Base-by-base conservation (phyloP, 2,329 filamentous ascomycete species). In the Basipetospora chlamydospora region DNA sequence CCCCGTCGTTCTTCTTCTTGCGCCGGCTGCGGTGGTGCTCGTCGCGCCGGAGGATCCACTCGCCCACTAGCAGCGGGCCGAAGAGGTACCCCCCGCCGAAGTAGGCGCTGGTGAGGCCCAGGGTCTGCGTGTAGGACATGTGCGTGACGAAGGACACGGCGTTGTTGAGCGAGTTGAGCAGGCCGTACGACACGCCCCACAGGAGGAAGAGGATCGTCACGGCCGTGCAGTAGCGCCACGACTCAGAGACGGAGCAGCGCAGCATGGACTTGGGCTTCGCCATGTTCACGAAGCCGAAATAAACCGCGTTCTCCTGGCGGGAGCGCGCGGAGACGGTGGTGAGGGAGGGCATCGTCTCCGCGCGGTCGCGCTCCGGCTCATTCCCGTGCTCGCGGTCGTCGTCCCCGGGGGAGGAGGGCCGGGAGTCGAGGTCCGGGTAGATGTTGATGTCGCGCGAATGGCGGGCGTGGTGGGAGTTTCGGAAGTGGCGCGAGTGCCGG, bases 111-210 rank as follows among this genome's bases (percentile, higher is more conserved):
- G 78, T 80, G 26, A 85, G 65, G 2, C 76, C 77, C 3, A 84
- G 59, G 0, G 70, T 77, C 52, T 85, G 67, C 6, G 70, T 66
- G 0, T 63, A 54, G 1, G 63, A 69, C 64, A 80, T 77, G 16
- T 67, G 48, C 11, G 77, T 68, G 5, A 84, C 68, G 10, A 56
- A 50, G 25, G 78, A 73, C 36, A 85, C 77, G 17, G 74, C 73
- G 15, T 67, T 68, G 51, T 93, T 93, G 20, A 95, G 67, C 0
- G 78, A 80, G 48, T 90, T 85, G 5, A 94, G 63, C 2, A 94
- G 67, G 1, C 87, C 87, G 47, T 94, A 94, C 0, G 85, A 86
- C 40, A 94, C 80, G 0, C 87, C 87, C 86, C 85, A 93, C 3
- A 94, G 61, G 44, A 93, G 76, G 57, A 94, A 93, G 0, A 94